Base-by-base conservation (phyloP, 1,284 basidiomycete genomes). In the Melampsora larici-populina region DNA sequence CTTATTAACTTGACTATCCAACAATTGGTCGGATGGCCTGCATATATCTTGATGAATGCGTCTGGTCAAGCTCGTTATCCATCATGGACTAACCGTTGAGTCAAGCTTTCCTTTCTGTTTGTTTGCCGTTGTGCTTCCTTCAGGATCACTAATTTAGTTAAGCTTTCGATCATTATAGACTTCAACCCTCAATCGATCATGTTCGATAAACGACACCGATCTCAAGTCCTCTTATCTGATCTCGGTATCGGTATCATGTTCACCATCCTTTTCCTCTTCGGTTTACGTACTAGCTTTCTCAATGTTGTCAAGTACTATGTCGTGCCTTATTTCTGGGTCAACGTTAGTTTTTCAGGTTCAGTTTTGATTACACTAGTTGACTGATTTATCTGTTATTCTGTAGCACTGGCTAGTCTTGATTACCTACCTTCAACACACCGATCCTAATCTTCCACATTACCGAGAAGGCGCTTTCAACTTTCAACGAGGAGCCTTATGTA, bases 401-500 rank as follows among this genome's bases (percentile, higher is more conserved):
- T 55, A 78, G 75, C 75, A 78, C 48, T 78, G 75, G 75, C 70
- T 78, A 31, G 75, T 78, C n/a, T 63, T 78, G 36, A 78, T 78
- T 15, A 78, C 75, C 36, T 78, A 70, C 60, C 88, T 98, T 79
- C 97, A 98, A 86, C 97, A 98, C 88, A 97, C 96, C 82, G 96
- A 98, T 86, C 93, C 94, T 26, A 84, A 91, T 62, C 88, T 98
- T 40, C 94, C 95, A 72, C 96, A 99, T 86, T 99, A 98, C 88
- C 91, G 92, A 81, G 89, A 91, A 31, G 85, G 90, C 64, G 89
- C 91, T 82, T 98, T 96, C 88, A 97, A 91, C 66, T 99, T 99
- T 88, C 87, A 91, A 72, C 93, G 96, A 81, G 96, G 96, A 79
- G 96, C 96, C n/a, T 89, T 99, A 70, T 87, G 92, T 79, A 99